phyloP scores from a whole-genome alignment of 129 eudicot species.

The Kitagawia praeruptora region DNA sequence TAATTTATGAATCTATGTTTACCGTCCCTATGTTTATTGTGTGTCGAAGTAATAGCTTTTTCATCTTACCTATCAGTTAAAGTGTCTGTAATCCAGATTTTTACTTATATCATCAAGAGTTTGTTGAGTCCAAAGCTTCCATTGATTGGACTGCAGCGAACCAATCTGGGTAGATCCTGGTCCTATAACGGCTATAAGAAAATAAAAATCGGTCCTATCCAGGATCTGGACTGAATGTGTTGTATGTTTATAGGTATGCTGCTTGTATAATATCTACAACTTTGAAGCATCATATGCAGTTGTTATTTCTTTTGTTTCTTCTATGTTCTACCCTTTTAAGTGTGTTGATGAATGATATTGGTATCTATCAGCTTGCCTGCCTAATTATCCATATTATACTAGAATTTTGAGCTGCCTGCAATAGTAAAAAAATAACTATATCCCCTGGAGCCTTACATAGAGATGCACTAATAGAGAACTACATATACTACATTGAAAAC shows the following conservation, averaged over 20 bases:
- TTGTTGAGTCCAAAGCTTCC: not conserved
- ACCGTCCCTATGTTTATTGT: not conserved
- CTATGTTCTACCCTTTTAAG: not conserved
- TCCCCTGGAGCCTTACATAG: too few species aligned
- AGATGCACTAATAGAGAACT: not conserved
- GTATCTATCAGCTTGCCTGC: not conserved
- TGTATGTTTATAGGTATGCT: not conserved
- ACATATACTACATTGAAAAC: not conserved
- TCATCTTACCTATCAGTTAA: not conserved
- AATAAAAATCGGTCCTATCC: too few species aligned
- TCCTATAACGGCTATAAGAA: not conserved
- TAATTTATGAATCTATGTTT: too few species aligned
- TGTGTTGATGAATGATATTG: not conserved
- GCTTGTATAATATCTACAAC: not conserved
- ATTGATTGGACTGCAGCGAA: too few species aligned
- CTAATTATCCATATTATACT: not conserved
- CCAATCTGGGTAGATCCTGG: too few species aligned
- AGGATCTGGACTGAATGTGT: not conserved
- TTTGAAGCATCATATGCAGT: not conserved
- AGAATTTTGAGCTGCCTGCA: not conserved
- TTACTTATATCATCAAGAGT: not conserved
- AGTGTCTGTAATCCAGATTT: not conserved
- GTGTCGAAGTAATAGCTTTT: not conserved
- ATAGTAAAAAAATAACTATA: too few species aligned
- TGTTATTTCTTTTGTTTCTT: not conserved